Evolutionary conservation across 2,329 filamentous ascomycete species (phyloP), one percentile per base, ranked within the genome.

Genomic region (Ustulina deusta): DNA sequence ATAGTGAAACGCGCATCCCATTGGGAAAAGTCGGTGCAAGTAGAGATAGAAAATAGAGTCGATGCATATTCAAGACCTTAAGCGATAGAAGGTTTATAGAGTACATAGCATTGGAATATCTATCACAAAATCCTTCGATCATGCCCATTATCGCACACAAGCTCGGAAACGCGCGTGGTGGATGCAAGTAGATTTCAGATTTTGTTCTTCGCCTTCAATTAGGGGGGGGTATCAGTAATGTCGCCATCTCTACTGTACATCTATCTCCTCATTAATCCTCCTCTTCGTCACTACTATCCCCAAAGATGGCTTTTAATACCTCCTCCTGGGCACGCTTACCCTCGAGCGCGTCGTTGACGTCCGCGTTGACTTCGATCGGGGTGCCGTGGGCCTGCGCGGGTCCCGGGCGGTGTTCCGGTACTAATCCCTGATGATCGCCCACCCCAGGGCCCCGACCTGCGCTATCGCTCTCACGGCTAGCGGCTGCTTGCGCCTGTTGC

Each of bases 231-330:
- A 69, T 69, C 38, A 32, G 0, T 29, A 22, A 0, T 42, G 54
- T 17, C 40, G 54, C 49, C 25, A 38, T 61, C 27, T 52, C 27
- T 52, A 49, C 22, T 17, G 1, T 29, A 29, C 56, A n/a, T 29
- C 36, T 22, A 61, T 52, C 59, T 59, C 36, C 22, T 36, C 49
- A 22, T 13, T 38, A 20, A 48, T 59, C 62, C 15, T 82, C 80
- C 34, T 87, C 76, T 1, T 78, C 77, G 73, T 93, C 91, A 71
- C 91, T 91, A 75, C 92, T 92, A 77, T 94, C 93, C 6, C 94
- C 95, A 85, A 98, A 98, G 34, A 98, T 94, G n/a, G 93, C 93
- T 73, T 89, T 93, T 74, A 97, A 94, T 0, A 97, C 90, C 49
- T 92, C 92, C 56, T 94, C 93, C 17, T 91, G 90, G 0, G 94